Base-by-base conservation (phyloP, 345 rosid genomes). In the Eucalyptus globulus region DNA sequence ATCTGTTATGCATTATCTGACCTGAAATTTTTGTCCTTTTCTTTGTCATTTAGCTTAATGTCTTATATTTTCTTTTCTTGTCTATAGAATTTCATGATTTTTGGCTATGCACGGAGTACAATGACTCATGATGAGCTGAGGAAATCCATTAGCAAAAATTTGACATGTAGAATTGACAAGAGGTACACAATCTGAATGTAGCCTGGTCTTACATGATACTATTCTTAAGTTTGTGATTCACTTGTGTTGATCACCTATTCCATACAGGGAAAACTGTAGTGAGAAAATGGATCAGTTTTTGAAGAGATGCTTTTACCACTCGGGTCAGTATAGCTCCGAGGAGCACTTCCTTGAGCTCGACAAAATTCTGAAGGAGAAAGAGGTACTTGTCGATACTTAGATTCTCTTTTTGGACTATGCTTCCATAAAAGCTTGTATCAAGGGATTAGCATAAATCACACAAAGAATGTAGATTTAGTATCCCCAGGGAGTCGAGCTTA, bases 121-220 rank as follows among this genome's bases (percentile, higher is more conserved):
- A 80, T 94, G 93, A 92, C 93, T 14, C 93, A 92, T 87, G 93
- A 93, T 76, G 93, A 93, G 54, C 92, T 94, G 62, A 92, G 96
- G 86, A 88, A 90, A 47, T 89, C 86, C 88, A 93, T 94, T 22
- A 94, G 93, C 89, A 49, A 49, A 88, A 94, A 91, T 47, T 87
- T 94, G 88, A 93, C 94, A 14, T 94, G 96, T 90, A 93, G 94
- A 92, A 91, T 94, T 22, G 92, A 92, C 91, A 88, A 88, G 86
- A 94, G 96, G 96, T 94, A 51, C 60, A 17, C 54, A 43, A 56
- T 21, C 37, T 81, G 29, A 83, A n/a, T 49, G 21, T 14, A 54
- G 81, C 54, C 67, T 12, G 19, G 65, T n/a, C 67, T 44, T 11
- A 40, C 34, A 34, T 58, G 44, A 22, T 37, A 13, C 37, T 49